These are phyloP conservation scores for Penicillium salamii DNA, from an alignment of 495 filamentous ascomycete species.

Conservation along the genomic window DNA sequence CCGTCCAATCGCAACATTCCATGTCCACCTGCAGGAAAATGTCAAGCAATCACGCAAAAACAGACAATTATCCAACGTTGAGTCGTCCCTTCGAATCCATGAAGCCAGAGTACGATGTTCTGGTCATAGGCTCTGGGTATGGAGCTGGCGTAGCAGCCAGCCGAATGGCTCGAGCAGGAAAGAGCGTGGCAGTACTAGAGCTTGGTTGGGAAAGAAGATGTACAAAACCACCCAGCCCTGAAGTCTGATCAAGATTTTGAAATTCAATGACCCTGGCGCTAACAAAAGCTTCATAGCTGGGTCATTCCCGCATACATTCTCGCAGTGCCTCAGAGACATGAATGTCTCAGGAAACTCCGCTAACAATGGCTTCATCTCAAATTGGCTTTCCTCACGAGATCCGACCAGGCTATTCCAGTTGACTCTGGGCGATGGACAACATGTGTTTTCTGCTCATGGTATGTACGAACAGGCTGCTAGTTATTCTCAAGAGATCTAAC, in stretches of 20 bases:
- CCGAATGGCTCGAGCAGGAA: conserved; percentile 59
- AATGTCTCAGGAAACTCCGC: conserved; percentile 53
- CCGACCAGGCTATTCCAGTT: conserved; percentile 63
- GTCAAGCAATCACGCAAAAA: background rate
- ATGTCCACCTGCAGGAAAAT: background rate
- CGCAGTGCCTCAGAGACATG: conserved; percentile 46
- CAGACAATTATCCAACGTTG: conserved; percentile 44
- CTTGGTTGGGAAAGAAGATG: conserved; percentile 61
- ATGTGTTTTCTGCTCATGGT: conserved; percentile 65
- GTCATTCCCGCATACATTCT: conserved; percentile 52
- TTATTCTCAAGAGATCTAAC: background rate
- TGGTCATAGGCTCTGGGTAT: conserved; percentile 67
- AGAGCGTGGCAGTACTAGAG: conserved; percentile 62
- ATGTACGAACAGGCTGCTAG: conserved; percentile 6
- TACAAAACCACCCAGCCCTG: conserved; percentile 17
- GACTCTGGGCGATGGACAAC: conserved; percentile 62
- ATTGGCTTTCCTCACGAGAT: conserved; percentile 32
- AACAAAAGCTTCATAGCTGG: conserved; percentile 35
- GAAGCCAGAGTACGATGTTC: conserved; percentile 57
- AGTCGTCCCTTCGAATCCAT: conserved; percentile 56
- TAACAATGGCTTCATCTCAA: conserved; percentile 3
- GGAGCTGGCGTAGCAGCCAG: conserved; percentile 65
- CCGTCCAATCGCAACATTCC: background rate
- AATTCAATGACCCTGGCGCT: background rate
- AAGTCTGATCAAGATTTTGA: background rate